A percentile compares a stretch with the other conserved stretches of the same genome.
Conservation (phyloP, 2,329 filamentous ascomycete species). For the Dryadomyces quercus-mongolicae region DNA sequence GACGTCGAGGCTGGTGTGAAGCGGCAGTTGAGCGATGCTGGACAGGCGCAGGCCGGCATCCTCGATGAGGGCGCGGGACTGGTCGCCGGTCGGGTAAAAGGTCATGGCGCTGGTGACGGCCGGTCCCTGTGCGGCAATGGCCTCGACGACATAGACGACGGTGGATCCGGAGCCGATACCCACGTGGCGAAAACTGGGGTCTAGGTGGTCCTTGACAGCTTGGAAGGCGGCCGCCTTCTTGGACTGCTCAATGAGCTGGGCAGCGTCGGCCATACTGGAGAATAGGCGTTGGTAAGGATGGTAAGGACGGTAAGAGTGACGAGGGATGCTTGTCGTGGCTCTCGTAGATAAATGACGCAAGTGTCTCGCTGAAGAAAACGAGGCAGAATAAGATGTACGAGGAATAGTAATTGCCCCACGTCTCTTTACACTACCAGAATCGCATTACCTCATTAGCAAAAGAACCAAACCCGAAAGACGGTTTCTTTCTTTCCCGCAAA, state of each 20-base stretch:
- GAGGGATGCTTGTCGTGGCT: neutral
- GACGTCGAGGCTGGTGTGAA: slow-evolving; percentile 59
- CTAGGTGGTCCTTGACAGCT: slow-evolving; percentile 63
- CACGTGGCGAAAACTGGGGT: slow-evolving; percentile 47
- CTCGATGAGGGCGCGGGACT: slow-evolving; percentile 78
- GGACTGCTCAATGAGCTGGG: slow-evolving; percentile 49
- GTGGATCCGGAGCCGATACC: slow-evolving; percentile 76
- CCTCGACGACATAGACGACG: slow-evolving; percentile 75
- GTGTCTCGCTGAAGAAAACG: neutral
- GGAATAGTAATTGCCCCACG: no score
- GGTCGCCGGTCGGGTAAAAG: slow-evolving; percentile 87
- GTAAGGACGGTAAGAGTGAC: neutral
- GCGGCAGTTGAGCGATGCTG: slow-evolving; percentile 58
- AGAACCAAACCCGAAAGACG: no score
- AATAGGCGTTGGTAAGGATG: neutral
- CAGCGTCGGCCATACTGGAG: slow-evolving; percentile 4
- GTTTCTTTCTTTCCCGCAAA: no score
- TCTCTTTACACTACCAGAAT: no score
- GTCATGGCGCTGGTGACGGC: slow-evolving; percentile 51
- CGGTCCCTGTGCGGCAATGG: slow-evolving; percentile 52
- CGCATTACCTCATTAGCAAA: no score
- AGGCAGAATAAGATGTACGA: no score
- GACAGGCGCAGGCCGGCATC: slow-evolving; percentile 65
- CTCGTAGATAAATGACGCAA: neutral
- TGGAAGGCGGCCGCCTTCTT: slow-evolving; percentile 64